A percentile compares a stretch with the other conserved stretches of the same genome.
Evolutionary conservation across 345 rosid species (phyloP).

Genomic region (Cardiospermum halicacabum): DNA sequence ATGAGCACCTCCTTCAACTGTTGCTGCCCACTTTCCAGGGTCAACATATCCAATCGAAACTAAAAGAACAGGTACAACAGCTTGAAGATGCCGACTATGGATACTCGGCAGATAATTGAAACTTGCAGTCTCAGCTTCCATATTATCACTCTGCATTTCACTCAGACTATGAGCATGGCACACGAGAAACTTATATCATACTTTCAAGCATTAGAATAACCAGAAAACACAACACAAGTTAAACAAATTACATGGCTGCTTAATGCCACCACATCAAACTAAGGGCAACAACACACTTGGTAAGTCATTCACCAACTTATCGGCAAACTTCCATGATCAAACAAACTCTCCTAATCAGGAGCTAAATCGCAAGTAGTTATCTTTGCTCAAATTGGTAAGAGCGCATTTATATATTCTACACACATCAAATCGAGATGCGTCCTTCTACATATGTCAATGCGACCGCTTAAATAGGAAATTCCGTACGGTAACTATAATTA

Average conservation of each 20-base stretch:
- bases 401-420: conserved; percentile 1
- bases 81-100: conserved; percentile 56
- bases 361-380: conserved; percentile 8
- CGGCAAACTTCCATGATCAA: conserved; percentile 10
- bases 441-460: conserved; percentile 9
- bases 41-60: conserved; percentile 82
- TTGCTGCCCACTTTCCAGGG: conserved; percentile 94
- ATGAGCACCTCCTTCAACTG: conserved; percentile 88
- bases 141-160: conserved; percentile 28
- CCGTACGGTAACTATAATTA: conserved; percentile 14
- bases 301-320: conserved; percentile 14
- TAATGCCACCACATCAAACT: conserved; percentile 12
- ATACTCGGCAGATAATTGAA: conserved; percentile 33
- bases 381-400: conserved; percentile 12
- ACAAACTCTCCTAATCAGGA: conserved; percentile 4
- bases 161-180: conserved; percentile 8
- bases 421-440: conserved; percentile 7
- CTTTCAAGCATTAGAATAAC: conserved; percentile 23
- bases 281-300: conserved; percentile 13
- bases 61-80: conserved; percentile 62
- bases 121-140: conserved; percentile 60
- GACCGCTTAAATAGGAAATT: conserved; percentile 8
- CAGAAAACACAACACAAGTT: conserved; percentile 18
- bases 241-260: conserved; percentile 28
- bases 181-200: conserved; percentile 11